phyloP scores from a whole-genome alignment of 2,329 filamentous ascomycete genomes.

The Cryphonectria parasitica region DNA sequence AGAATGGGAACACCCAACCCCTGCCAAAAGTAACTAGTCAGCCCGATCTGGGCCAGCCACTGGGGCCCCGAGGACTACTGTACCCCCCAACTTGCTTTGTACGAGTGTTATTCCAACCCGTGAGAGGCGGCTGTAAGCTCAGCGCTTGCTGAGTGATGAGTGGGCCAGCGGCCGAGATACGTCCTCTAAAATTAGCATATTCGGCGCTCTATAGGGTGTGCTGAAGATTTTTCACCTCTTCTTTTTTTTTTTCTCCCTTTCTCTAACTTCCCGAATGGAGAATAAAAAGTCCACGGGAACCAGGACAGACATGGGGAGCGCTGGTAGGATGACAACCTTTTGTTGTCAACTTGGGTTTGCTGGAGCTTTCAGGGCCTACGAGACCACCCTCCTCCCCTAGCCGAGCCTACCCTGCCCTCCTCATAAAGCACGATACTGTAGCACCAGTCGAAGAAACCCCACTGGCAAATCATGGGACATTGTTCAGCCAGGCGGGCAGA shows the following conservation, averaged over 20 bases:
- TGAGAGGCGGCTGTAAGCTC: slow-evolving; percentile 2
- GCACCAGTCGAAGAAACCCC: background rate
- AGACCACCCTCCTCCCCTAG: background rate
- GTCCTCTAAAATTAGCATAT: background rate
- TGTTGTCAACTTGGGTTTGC: background rate
- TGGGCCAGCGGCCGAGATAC: background rate
- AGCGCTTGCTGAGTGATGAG: slow-evolving; percentile 3
- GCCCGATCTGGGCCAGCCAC: background rate
- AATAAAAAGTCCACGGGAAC: background rate
- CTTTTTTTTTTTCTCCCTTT: background rate
- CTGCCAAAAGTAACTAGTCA: background rate
- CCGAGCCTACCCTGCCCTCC: background rate
- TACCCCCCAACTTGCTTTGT: background rate
- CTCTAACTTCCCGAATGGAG: background rate
- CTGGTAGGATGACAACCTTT: background rate
- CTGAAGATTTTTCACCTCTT: background rate
- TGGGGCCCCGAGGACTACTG: background rate
- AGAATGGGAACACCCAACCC: background rate
- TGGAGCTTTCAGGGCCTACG: no score
- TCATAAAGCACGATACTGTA: background rate
- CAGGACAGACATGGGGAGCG: background rate
- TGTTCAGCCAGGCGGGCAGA: background rate
- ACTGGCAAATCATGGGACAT: background rate
- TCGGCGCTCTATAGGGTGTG: background rate
- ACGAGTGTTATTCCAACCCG: background rate